These are phyloP conservation scores for Trichocladium uniseriatum DNA, from an alignment of 495 filamentous ascomycete species.

Conservation along the genomic window DNA sequence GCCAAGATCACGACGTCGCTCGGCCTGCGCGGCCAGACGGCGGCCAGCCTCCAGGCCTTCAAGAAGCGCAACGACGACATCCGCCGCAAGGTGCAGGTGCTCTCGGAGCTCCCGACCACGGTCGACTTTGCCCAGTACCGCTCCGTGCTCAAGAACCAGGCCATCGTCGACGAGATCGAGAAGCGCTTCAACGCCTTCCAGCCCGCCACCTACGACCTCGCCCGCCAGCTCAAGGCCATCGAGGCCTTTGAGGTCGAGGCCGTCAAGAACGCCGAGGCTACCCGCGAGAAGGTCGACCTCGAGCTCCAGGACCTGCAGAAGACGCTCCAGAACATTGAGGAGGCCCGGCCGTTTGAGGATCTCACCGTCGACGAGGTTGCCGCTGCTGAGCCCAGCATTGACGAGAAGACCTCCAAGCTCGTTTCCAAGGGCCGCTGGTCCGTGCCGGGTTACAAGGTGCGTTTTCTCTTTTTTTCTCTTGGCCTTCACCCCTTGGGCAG, in stretches of 20 bases:
- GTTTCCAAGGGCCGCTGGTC: slow-evolving; percentile 96
- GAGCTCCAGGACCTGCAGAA: slow-evolving; percentile 86
- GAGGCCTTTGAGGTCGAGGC: slow-evolving; percentile 96
- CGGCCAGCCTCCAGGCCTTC: slow-evolving; percentile 80
- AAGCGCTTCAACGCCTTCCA: slow-evolving; percentile 82
- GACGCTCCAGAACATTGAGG: slow-evolving; percentile 95
- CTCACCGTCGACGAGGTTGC: slow-evolving; percentile 97
- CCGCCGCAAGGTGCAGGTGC: slow-evolving; percentile 76
- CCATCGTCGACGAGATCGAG: slow-evolving; percentile 93
- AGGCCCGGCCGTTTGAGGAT: slow-evolving; percentile 90
- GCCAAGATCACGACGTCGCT: slow-evolving; percentile 80
- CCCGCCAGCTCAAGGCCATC: slow-evolving; percentile 90
- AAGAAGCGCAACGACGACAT: slow-evolving; percentile 99
- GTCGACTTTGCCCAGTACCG: slow-evolving; percentile 96
- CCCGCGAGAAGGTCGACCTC: slow-evolving; percentile 85
- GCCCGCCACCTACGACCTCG: slow-evolving; percentile 81
- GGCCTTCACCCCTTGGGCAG: neutral
- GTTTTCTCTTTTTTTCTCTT: slow-evolving; percentile 21
- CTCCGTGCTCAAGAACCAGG: slow-evolving; percentile 81
- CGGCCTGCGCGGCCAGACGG: slow-evolving; percentile 91
- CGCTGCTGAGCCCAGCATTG: slow-evolving; percentile 85
- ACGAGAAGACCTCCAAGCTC: slow-evolving; percentile 82
- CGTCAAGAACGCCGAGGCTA: slow-evolving; percentile 90
- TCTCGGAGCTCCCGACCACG: slow-evolving; percentile 66
- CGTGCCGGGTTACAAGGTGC: slow-evolving; percentile 95